Evolutionary conservation across 2,329 filamentous ascomycete species (phyloP).

Genomic region (Polytolypa hystricis): DNA sequence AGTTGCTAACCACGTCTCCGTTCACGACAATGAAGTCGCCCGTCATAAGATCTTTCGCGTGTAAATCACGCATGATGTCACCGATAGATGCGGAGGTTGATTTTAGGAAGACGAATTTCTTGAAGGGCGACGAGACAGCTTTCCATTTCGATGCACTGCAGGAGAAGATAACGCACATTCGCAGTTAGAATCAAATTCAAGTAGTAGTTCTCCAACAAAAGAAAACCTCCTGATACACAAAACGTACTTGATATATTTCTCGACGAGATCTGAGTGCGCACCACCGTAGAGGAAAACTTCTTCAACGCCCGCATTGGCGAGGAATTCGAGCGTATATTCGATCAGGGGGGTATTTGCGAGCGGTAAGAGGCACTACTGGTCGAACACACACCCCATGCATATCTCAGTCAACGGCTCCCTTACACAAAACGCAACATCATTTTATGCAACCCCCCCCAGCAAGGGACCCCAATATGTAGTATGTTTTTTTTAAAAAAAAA

Average conservation of each 20-base stretch:
- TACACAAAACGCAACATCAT: too few relatives aligned
- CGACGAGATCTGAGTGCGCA: slow-evolving; percentile 74
- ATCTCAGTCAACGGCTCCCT: too few relatives aligned
- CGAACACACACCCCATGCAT: too few relatives aligned
- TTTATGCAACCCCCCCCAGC: too few relatives aligned
- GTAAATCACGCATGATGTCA: slow-evolving; percentile 88
- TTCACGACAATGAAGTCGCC: slow-evolving; percentile 90
- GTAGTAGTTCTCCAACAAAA: too few relatives aligned
- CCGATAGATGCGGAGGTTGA: slow-evolving; percentile 80
- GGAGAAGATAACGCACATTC: neutral
- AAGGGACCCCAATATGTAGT: too few relatives aligned
- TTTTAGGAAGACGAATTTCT: slow-evolving; percentile 69
- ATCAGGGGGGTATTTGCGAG: slow-evolving; percentile 90
- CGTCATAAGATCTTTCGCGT: slow-evolving; percentile 71
- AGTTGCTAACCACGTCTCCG: slow-evolving; percentile 82
- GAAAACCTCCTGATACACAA: neutral
- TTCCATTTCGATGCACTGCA: slow-evolving; percentile 60
- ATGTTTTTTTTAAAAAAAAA: too few relatives aligned
- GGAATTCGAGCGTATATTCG: slow-evolving; percentile 94
- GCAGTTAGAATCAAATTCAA: neutral
- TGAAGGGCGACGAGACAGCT: slow-evolving; percentile 65
- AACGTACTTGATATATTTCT: slow-evolving; percentile 63
- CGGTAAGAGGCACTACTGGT: slow-evolving; percentile 74
- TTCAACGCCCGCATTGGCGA: slow-evolving; percentile 89
- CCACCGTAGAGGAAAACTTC: slow-evolving; percentile 89